phyloP scores from a whole-genome alignment of 495 filamentous ascomycete genomes.

The Neurospora sp. region DNA sequence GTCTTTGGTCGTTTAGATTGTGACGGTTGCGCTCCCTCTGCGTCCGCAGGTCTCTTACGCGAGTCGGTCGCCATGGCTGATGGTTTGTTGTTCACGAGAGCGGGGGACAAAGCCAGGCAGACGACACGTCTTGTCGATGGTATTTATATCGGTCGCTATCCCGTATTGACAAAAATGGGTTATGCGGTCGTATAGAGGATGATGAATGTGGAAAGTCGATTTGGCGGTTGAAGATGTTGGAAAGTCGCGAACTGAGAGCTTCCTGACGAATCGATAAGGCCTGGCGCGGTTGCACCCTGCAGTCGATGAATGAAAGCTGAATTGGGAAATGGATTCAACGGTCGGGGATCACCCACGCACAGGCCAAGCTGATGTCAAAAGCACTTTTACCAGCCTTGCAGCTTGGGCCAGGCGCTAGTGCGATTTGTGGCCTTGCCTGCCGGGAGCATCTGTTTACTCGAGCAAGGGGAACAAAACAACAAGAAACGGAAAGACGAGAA shows the following conservation, averaged over 20 bases:
- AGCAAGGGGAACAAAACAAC: background rate
- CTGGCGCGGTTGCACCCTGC: background rate
- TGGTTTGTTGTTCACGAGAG: slow-evolving; percentile 2
- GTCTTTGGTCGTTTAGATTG: slow-evolving; percentile 23
- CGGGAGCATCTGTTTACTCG: background rate
- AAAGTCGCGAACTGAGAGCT: background rate
- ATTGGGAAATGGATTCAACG: background rate
- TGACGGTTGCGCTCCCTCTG: slow-evolving; percentile 8
- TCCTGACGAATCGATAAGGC: background rate
- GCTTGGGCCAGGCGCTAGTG: background rate
- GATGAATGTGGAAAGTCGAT: background rate
- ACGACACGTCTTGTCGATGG: background rate
- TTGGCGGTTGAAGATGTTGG: background rate
- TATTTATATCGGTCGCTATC: background rate
- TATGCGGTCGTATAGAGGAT: background rate
- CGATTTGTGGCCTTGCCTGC: background rate
- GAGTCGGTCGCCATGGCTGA: slow-evolving; percentile 12
- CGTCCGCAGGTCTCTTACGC: slow-evolving; percentile 18
- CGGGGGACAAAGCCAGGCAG: background rate
- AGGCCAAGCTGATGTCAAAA: background rate
- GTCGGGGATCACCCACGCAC: background rate
- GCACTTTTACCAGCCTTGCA: background rate
- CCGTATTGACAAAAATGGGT: background rate
- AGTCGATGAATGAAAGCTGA: background rate
- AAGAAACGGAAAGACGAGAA: background rate